Evolutionary conservation across 345 rosid genomes (phyloP).

Genomic region (Xanthoceras sorbifolium): DNA sequence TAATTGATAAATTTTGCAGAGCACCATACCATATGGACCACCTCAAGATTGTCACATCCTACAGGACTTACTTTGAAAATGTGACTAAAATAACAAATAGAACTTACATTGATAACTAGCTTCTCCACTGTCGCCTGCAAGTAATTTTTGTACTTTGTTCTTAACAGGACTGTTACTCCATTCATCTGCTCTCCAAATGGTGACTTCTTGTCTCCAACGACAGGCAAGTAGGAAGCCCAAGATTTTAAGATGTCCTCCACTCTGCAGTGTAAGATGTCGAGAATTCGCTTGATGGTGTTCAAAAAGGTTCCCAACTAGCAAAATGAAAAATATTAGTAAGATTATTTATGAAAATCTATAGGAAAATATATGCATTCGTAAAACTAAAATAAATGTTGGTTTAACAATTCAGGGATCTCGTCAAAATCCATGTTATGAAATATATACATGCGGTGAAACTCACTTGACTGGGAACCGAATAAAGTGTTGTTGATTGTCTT

Average conservation of each 20-base stretch:
- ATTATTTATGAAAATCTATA: not conserved
- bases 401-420: not conserved
- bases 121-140: constrained; percentile 91
- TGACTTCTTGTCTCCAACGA: constrained; percentile 69
- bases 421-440: not conserved
- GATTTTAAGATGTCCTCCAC: constrained; percentile 80
- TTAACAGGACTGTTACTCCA: constrained; percentile 77
- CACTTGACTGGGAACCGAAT: constrained; percentile 81
- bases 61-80: not conserved
- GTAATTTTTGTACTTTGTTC: constrained; percentile 92
- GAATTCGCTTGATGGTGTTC: constrained; percentile 88
- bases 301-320: constrained; percentile 82
- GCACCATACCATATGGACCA: not conserved
- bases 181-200: constrained; percentile 90
- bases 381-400: not conserved
- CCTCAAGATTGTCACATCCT: not conserved
- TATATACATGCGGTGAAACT: constrained; percentile 22
- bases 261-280: constrained; percentile 80
- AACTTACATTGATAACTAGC: constrained; percentile 81
- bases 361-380: not conserved
- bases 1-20: not conserved
- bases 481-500: constrained; percentile 74
- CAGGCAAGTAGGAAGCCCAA: constrained; percentile 88
- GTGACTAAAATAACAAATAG: not conserved
- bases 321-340: constrained; percentile 11